Percentiles rank a stretch among this genome's conserved stretches.
Conservation (phyloP, 495 filamentous ascomycete genomes). For the Aspergillus sclerotioniger region DNA sequence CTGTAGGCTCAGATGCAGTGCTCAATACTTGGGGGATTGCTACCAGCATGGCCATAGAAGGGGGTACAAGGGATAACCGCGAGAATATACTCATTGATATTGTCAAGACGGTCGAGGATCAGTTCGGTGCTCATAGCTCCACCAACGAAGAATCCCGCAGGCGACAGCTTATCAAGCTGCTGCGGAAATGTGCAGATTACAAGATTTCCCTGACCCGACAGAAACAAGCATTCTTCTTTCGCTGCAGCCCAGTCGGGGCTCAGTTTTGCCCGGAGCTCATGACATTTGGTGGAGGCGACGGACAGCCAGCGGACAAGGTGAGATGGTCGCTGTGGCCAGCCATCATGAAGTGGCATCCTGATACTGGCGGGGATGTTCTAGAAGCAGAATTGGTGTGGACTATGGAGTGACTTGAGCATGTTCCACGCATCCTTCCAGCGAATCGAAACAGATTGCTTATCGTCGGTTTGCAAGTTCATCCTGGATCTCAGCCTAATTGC, state of each 20-base stretch:
- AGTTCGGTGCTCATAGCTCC: background rate
- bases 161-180: background rate
- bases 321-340: constrained; percentile 7
- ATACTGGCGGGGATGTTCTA: background rate
- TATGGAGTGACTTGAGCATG: constrained; percentile 14
- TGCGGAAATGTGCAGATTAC: constrained; percentile 1
- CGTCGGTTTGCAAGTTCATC: no score
- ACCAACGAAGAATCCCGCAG: background rate
- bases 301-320: background rate
- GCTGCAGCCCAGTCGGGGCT: background rate
- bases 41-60: background rate
- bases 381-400: constrained; percentile 6
- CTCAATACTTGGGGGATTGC: background rate
- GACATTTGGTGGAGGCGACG: constrained; percentile 8
- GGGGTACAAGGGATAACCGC: background rate
- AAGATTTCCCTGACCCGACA: constrained; percentile 1
- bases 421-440: no score
- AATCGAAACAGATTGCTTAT: no score
- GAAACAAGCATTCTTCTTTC: background rate
- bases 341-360: background rate
- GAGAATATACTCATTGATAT: background rate
- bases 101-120: background rate
- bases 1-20: background rate
- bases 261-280: background rate
- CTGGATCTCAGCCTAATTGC: no score